A percentile compares a stretch with the other conserved stretches of the same genome.
These are phyloP conservation scores for Diaporthe nobilis DNA, from an alignment of 2,329 filamentous ascomycete genomes.

Conservation along the genomic window DNA sequence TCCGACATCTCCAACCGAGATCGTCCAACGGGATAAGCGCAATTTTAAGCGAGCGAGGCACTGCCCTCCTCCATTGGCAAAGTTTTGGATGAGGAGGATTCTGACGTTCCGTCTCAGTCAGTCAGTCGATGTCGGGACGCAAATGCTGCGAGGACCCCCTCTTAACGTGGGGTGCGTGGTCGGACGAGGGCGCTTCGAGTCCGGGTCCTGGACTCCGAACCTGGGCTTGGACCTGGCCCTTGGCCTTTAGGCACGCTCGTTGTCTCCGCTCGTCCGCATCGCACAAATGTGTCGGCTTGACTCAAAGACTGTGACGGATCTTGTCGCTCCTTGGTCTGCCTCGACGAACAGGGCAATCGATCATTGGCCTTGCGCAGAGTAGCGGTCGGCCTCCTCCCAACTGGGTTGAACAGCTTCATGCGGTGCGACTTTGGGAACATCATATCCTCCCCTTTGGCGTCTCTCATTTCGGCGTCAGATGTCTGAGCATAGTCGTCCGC, in stretches of 20 bases:
- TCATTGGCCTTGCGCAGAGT: constrained; percentile 14
- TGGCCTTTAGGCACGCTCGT: no score
- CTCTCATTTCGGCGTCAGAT: constrained; percentile 1
- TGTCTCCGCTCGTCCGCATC: constrained; percentile 35
- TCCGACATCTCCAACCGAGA: constrained; percentile 37
- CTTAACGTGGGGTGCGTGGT: not conserved
- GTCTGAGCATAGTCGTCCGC: constrained; percentile 6
- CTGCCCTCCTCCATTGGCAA: not conserved
- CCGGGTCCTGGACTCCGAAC: not conserved
- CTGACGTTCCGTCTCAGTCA: not conserved
- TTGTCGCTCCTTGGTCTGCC: constrained; percentile 3
- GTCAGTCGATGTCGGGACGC: constrained; percentile 24
- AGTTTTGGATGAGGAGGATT: not conserved
- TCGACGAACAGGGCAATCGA: constrained; percentile 14
- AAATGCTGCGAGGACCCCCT: constrained; percentile 7
- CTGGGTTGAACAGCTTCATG: constrained; percentile 32
- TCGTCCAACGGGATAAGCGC: constrained; percentile 10
- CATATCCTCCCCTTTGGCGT: not conserved
- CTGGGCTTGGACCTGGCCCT: not conserved
- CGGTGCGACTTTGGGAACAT: constrained; percentile 30
- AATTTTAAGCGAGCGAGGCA: constrained; percentile 10
- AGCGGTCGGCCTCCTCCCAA: constrained; percentile 2
- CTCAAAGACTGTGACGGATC: not conserved
- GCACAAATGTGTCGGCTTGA: constrained; percentile 13
- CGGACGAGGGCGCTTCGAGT: not conserved